These are phyloP conservation scores for Vanderwaltozyma yarrowii DNA, from an alignment of 805 yeast species.

Conservation along the genomic window DNA sequence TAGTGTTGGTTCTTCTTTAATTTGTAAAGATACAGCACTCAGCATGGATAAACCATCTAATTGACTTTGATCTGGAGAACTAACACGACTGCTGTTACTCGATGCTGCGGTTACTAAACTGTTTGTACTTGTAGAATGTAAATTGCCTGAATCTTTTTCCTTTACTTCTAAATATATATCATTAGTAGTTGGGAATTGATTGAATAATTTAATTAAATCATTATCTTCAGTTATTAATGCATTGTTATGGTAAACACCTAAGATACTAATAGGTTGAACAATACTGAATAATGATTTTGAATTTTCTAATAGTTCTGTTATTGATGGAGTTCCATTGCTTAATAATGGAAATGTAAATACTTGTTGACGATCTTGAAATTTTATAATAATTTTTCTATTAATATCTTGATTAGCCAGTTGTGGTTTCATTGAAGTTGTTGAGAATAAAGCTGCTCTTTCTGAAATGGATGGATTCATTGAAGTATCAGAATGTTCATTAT, in stretches of 20 bases:
- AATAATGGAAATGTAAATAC: conserved; percentile 55
- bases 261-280: conserved; percentile 6
- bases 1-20: conserved; percentile 4
- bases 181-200: conserved; percentile 20
- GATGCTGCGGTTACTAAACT: conserved; percentile 8
- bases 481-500: conserved; percentile 1
- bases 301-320: conserved; percentile 67
- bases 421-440: conserved; percentile 28
- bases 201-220: conserved; percentile 40
- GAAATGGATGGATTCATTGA: neutral
- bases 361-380: conserved; percentile 44
- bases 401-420: conserved; percentile 29
- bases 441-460: conserved; percentile 7
- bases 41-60: conserved; percentile 20
- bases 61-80: neutral
- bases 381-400: conserved; percentile 35
- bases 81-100: conserved; percentile 1
- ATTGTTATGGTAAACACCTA: conserved; percentile 16
- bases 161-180: conserved; percentile 34
- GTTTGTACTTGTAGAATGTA: conserved; percentile 9
- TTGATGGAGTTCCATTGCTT: conserved; percentile 71
- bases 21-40: conserved; percentile 23
- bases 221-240: conserved; percentile 34
- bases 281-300: conserved; percentile 65
- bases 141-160: conserved; percentile 5